Evolutionary conservation across 2,329 filamentous ascomycete genomes (phyloP).

Genomic region (Pseudocercospora fuligena): DNA sequence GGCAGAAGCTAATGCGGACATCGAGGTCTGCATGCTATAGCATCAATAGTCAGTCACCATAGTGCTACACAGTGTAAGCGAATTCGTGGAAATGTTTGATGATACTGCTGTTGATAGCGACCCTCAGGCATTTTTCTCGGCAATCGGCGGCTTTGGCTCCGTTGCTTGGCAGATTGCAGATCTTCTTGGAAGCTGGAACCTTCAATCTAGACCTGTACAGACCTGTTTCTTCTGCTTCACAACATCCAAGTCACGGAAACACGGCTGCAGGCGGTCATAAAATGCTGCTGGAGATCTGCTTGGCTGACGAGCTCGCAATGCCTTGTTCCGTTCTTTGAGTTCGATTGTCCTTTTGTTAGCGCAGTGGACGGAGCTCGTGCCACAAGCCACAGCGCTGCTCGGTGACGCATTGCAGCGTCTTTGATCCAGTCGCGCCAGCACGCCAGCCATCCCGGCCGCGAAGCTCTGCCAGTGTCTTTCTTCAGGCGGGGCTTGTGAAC

Average conservation of each 20-base stretch:
- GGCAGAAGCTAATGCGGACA: neutral
- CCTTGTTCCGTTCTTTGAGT: conserved; percentile 19
- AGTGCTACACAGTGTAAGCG: too few species aligned
- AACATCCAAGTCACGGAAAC: neutral
- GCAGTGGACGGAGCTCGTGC: conserved; percentile 21
- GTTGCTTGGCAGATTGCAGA: neutral
- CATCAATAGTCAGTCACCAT: too few species aligned
- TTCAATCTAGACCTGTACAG: neutral
- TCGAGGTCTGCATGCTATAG: neutral
- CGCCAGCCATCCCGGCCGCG: conserved; percentile 2
- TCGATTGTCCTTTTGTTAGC: conserved; percentile 9
- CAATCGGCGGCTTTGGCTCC: neutral
- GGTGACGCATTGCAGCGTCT: conserved; percentile 15
- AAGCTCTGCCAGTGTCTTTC: conserved; percentile 6
- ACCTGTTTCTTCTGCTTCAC: neutral
- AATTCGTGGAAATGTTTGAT: too few species aligned
- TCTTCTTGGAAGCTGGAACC: neutral
- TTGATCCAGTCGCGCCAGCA: conserved; percentile 4
- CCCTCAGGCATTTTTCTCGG: neutral
- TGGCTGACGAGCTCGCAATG: conserved; percentile 7
- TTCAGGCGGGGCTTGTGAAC: conserved; percentile 1
- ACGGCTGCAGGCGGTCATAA: neutral
- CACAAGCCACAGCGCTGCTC: conserved; percentile 21
- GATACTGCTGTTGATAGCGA: neutral
- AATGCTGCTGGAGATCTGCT: neutral